Conservation (phyloP, 23 red algal species). For the Rhodosorus marinus region DNA sequence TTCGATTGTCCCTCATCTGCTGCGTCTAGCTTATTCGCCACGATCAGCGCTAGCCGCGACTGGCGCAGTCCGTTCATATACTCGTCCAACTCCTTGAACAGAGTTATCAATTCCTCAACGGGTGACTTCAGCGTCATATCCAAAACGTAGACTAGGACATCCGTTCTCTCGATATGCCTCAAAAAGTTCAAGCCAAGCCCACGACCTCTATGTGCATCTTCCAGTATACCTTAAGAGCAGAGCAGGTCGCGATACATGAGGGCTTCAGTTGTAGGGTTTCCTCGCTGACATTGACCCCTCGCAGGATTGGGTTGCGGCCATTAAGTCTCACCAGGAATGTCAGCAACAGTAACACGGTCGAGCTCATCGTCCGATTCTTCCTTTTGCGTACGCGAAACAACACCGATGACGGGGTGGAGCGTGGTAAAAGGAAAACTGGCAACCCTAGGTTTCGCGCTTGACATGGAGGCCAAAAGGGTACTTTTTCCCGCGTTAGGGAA, state of each 20-base stretch:
- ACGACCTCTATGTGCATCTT: conserved; percentile 41
- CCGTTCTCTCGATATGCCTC: conserved; percentile 63
- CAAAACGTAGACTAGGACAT: conserved; percentile 46
- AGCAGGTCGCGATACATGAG: no score
- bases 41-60: conserved; percentile 16
- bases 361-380: conserved; percentile 1
- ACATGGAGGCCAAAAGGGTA: conserved; percentile 43
- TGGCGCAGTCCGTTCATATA: conserved; percentile 27
- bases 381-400: no score
- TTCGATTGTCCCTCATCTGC: no score
- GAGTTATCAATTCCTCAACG: conserved; percentile 15
- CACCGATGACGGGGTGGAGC: conserved; percentile 45
- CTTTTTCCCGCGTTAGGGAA: conserved; percentile 86
- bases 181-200: conserved; percentile 71
- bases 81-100: conserved; percentile 47
- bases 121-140: conserved; percentile 27
- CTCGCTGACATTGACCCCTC: no score
- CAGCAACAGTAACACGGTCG: conserved; percentile 37
- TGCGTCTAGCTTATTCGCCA: conserved; percentile 86
- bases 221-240: no score
- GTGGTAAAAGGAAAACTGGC: conserved; percentile 80
- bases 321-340: no score
- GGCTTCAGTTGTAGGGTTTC: no score
- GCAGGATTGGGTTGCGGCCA: no score
- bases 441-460: conserved; percentile 44